phyloP scores from a whole-genome alignment of 257 asterid genomes.

The Parsonsia alboflavescens region DNA sequence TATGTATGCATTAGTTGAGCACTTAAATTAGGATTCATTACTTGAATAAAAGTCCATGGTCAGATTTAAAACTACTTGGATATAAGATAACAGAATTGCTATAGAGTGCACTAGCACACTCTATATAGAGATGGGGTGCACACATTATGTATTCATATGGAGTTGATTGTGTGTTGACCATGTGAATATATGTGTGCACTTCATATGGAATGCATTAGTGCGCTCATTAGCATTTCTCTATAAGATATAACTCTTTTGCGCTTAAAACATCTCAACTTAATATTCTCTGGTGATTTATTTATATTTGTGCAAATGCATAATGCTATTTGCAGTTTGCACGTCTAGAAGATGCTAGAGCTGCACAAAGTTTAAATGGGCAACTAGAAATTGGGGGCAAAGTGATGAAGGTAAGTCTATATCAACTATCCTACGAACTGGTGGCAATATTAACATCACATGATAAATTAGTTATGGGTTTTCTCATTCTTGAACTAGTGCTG shows the following conservation, averaged over 20 bases:
- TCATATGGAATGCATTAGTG: no score
- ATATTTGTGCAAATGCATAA: not conserved
- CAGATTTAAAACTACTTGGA: not conserved
- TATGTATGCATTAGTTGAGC: not conserved
- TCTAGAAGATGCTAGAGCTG: constrained; percentile 64
- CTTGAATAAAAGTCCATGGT: not conserved
- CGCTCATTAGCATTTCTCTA: no score
- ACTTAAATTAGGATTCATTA: not conserved
- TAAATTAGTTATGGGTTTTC: not conserved
- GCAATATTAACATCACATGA: not conserved
- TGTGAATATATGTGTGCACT: no score
- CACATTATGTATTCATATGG: no score
- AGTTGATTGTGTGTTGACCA: no score
- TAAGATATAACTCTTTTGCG: not conserved
- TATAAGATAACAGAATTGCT: no score
- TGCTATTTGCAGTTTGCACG: constrained; percentile 48
- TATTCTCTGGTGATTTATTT: not conserved
- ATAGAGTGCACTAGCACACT: no score
- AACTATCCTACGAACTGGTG: not conserved
- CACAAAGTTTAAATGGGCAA: constrained; percentile 60
- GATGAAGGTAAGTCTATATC: constrained; percentile 39
- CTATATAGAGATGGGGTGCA: no score
- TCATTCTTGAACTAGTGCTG: not conserved
- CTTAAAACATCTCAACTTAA: no score
- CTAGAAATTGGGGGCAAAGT: constrained; percentile 63